These are phyloP conservation scores for Podaxis mareebaensis DNA, from an alignment of 768 basidiomycete genomes.

Conservation along the genomic window DNA sequence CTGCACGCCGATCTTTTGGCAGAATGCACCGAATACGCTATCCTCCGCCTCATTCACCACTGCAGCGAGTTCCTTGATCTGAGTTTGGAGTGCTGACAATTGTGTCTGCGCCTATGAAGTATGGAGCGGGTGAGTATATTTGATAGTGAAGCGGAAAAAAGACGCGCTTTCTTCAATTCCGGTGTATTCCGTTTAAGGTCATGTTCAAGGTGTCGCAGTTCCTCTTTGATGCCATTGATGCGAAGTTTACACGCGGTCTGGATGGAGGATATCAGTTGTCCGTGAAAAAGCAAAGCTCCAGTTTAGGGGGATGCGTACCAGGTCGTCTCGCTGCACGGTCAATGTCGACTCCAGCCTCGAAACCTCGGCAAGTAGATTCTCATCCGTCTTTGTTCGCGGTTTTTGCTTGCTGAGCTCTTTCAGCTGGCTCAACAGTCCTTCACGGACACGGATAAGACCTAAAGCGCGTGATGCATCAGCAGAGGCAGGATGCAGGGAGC, in stretches of 20 bases:
- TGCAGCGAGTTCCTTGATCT: constrained; percentile 54
- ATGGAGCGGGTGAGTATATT: not conserved
- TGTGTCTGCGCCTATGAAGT: constrained; percentile 50
- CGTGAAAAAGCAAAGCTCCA: not conserved
- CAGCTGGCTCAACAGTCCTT: constrained; percentile 71
- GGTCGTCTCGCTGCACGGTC: constrained; percentile 76
- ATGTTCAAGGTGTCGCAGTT: constrained; percentile 78
- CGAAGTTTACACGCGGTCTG: constrained; percentile 78
- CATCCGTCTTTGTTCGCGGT: constrained; percentile 82
- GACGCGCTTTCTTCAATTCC: constrained; percentile 66
- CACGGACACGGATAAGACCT: constrained; percentile 60
- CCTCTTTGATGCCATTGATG: constrained; percentile 77
- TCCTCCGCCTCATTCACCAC: constrained; percentile 81
- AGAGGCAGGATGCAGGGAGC: not conserved
- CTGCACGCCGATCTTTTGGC: constrained; percentile 70
- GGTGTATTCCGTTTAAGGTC: constrained; percentile 67
- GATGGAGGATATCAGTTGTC: constrained; percentile 40
- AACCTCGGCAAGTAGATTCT: constrained; percentile 74
- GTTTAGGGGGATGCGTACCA: constrained; percentile 47
- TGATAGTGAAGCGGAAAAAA: not conserved
- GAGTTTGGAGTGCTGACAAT: constrained; percentile 50
- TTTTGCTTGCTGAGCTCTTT: constrained; percentile 84
- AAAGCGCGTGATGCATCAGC: not conserved
- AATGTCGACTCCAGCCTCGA: constrained; percentile 78
- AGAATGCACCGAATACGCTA: constrained; percentile 75